Evolutionary conservation across 2,329 filamentous ascomycete species (phyloP).

Genomic region (Aureobasidium lini): DNA sequence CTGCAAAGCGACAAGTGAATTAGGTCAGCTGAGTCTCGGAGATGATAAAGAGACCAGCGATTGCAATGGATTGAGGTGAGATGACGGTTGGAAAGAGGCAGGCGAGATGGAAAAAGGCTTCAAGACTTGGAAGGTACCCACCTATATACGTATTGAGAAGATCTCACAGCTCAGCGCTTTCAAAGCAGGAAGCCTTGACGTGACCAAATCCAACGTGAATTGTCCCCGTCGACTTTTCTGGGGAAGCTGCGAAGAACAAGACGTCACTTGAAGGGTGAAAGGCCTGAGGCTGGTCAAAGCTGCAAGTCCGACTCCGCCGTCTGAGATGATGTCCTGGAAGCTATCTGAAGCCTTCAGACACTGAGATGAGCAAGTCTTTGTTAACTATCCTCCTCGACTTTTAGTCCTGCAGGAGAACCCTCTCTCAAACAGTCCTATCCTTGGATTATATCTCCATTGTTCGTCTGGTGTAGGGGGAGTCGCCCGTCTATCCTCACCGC

Average conservation of each 20-base stretch:
- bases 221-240: background rate
- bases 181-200: constrained; percentile 6
- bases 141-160: background rate
- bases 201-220: background rate
- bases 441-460: background rate
- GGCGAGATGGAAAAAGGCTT: background rate
- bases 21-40: background rate
- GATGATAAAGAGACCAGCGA: background rate
- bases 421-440: too few species aligned
- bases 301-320: background rate
- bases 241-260: background rate
- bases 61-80: background rate
- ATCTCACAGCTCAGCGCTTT: constrained; percentile 5
- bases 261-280: background rate
- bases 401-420: too few species aligned
- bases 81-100: background rate
- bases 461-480: too few species aligned
- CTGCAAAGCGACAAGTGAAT: background rate
- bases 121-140: background rate
- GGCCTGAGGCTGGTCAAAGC: background rate
- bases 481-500: background rate
- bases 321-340: too few species aligned
- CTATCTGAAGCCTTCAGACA: too few species aligned
- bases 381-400: too few species aligned
- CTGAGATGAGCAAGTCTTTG: too few species aligned